phyloP scores from a whole-genome alignment of 2,329 filamentous ascomycete genomes.

The Clonostachys byssicola region DNA sequence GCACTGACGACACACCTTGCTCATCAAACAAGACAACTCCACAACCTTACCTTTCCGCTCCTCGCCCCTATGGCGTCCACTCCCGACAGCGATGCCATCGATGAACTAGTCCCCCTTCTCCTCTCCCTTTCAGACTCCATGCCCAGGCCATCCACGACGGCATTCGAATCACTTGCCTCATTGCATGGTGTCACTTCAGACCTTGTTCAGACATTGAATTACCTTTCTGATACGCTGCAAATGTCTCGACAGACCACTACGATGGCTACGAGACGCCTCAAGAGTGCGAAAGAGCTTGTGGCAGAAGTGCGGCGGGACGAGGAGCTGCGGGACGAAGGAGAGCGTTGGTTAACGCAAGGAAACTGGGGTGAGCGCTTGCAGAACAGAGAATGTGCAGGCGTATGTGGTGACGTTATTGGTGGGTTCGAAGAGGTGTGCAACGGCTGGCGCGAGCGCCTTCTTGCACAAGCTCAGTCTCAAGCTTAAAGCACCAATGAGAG shows the following conservation, averaged over 20 bases:
- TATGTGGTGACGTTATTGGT: conserved; percentile 83
- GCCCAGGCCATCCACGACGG: conserved; percentile 58
- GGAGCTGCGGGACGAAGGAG: conserved; percentile 77
- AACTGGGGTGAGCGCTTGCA: conserved; percentile 78
- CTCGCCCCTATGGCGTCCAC: conserved; percentile 64
- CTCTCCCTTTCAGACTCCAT: conserved; percentile 61
- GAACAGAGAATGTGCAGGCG: conserved; percentile 74
- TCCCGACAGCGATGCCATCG: conserved; percentile 60
- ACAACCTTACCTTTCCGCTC: conserved; percentile 67
- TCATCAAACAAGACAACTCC: conserved; percentile 72
- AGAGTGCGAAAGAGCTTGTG: conserved; percentile 79
- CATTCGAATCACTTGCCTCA: conserved; percentile 61
- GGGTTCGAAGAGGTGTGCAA: conserved; percentile 92
- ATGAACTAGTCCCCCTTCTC: conserved; percentile 66
- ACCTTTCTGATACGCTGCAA: conserved; percentile 86
- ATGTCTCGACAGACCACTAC: conserved; percentile 89
- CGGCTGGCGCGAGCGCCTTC: conserved; percentile 72
- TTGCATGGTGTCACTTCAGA: conserved; percentile 70
- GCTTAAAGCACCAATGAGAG: conserved; percentile 10
- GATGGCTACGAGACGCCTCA: conserved; percentile 73
- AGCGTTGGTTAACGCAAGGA: conserved; percentile 74
- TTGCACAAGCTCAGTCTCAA: conserved; percentile 56
- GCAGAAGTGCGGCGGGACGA: conserved; percentile 80
- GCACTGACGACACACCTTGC: conserved; percentile 70
- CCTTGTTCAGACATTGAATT: conserved; percentile 75